A percentile compares a stretch with the other conserved stretches of the same genome.
Evolutionary conservation across 352 stramenopile species (phyloP).

Genomic region (Poterioochromonas sp.): DNA sequence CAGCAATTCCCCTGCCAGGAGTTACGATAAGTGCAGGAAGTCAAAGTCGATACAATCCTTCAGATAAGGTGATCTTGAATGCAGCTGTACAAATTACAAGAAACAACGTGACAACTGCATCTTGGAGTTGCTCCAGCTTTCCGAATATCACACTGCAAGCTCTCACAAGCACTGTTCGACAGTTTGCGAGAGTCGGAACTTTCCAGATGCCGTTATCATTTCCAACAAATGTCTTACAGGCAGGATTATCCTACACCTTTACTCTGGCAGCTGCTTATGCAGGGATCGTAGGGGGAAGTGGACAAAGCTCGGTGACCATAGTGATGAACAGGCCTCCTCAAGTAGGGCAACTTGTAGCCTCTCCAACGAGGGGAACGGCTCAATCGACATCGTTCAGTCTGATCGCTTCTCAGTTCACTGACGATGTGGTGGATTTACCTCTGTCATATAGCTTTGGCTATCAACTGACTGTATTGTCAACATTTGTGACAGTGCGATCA

Average conservation of each 20-base stretch:
- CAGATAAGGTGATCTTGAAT: too few relatives aligned
- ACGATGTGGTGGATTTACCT: neutral
- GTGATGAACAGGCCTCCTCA: constrained; percentile 8
- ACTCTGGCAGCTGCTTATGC: neutral
- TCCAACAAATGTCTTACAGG: neutral
- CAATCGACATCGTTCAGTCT: neutral
- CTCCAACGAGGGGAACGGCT: neutral
- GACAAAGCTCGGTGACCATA: neutral
- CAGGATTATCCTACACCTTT: neutral
- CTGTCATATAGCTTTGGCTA: constrained; percentile 5
- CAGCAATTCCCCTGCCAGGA: too few relatives aligned
- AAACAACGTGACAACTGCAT: too few relatives aligned
- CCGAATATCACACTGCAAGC: too few relatives aligned
- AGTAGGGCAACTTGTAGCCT: neutral
- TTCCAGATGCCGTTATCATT: neutral
- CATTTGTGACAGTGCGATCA: neutral
- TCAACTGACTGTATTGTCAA: neutral
- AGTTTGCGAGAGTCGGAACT: neutral
- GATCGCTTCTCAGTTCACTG: neutral
- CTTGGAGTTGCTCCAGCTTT: too few relatives aligned
- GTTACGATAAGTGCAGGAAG: too few relatives aligned
- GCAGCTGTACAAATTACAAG: too few relatives aligned
- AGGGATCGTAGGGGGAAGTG: too few relatives aligned
- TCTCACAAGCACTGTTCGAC: too few relatives aligned
- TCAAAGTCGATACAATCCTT: too few relatives aligned